Evolutionary conservation across 345 rosid genomes (phyloP), one percentile per base, ranked within the genome.

Genomic region (Conringia planisiliqua): DNA sequence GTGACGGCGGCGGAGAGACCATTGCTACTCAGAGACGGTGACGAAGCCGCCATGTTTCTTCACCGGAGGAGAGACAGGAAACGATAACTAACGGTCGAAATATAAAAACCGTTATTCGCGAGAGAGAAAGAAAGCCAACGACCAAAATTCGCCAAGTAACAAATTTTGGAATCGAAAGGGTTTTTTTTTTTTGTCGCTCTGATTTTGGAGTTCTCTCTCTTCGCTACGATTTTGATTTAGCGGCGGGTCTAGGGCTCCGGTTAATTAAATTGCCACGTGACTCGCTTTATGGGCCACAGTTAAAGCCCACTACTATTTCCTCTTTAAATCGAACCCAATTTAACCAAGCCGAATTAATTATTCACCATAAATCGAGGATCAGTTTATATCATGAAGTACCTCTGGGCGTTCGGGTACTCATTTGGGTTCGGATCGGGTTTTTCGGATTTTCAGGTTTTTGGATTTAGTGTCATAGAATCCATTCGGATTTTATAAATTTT

Each of bases 1-100:
- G 85, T 75, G 61, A 68, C 76, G 77, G 69, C 82, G 66, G 73
- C 26, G 74, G 74, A 44, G 22, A 71, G 30, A 42, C 71, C 48
- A 46, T 84, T 84, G 67, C 65, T 64, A 36, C 71, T 66, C 44
- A 63, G 78, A 57, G 89, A 84, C 12, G 93, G 90, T 54, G 88
- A 86, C 7, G 87, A 62, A 60, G 90, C 82, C 65, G 91, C 79
- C 94, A 88, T 88, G 64, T 47, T 60, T 39, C 46, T 46, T 50
- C 70, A 40, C 66, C 61, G 9, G 52, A 8, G 71, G 70, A 14
- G 52, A 51, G 9, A 11, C 7, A 22, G 0, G 44, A 20, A 62
- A 50, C 55, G 56, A 2, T 24, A n/a, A 9, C 68, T 69, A 78
- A 67, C 70, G 58, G 81, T 66, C 17, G 5, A 52, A 43, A 32